These are phyloP conservation scores for Entomortierella parvispora DNA, from an alignment of 192 early-diverging fungal genomes.

Conservation along the genomic window DNA sequence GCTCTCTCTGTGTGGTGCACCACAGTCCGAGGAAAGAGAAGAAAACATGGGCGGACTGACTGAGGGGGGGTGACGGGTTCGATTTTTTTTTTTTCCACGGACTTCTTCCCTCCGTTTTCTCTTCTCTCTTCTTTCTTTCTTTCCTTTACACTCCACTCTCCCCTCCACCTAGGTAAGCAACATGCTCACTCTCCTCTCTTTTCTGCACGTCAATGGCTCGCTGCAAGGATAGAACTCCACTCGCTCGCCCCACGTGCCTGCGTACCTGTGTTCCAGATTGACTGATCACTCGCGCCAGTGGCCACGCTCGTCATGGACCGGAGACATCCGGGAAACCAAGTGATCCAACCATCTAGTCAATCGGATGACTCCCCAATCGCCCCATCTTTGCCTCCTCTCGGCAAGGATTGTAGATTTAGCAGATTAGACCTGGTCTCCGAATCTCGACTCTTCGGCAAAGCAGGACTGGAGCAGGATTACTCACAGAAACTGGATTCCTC, in stretches of 20 bases:
- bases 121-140: slow-evolving; percentile 5
- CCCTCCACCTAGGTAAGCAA: slow-evolving; percentile 3
- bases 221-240: too few relatives aligned
- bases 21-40: neutral
- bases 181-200: neutral
- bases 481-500: too few relatives aligned
- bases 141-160: slow-evolving; percentile 11
- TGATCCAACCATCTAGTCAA: neutral
- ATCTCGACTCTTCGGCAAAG: too few relatives aligned
- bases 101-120: neutral
- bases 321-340: too few relatives aligned
- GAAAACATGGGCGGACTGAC: neutral
- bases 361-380: neutral
- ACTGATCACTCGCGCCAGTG: too few relatives aligned
- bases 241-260: too few relatives aligned
- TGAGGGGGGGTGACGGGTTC: neutral
- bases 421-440: too few relatives aligned
- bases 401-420: neutral
- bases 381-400: neutral
- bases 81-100: slow-evolving; percentile 7
- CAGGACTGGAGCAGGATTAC: too few relatives aligned
- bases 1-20: too few relatives aligned
- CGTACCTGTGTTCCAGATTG: too few relatives aligned
- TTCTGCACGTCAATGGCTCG: neutral
- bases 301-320: too few relatives aligned